Percentiles rank a stretch among this genome's conserved stretches.
phyloP scores from a whole-genome alignment of 208 protist species.

The Leishmania arabica region DNA sequence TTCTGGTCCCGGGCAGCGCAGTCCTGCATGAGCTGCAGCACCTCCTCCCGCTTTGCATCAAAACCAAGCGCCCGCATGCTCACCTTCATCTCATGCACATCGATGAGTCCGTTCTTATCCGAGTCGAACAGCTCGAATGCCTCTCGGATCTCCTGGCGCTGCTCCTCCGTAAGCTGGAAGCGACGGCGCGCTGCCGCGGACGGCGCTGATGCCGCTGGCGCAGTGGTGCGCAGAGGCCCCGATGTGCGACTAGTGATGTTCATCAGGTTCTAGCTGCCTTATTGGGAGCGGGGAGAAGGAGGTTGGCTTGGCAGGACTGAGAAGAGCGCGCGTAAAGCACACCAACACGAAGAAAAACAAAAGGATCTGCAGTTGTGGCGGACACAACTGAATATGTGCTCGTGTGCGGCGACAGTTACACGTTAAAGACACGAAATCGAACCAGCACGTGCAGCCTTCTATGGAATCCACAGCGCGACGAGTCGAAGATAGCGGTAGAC shows the following conservation, averaged over 20 bases:
- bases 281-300: not conserved
- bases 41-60: constrained; percentile 97
- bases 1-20: constrained; percentile 82
- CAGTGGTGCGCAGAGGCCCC: constrained; percentile 46
- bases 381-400: not conserved
- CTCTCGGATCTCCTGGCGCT: constrained; percentile 99
- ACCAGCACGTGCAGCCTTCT: not conserved
- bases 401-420: not conserved
- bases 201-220: constrained; percentile 31
- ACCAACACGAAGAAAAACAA: not conserved
- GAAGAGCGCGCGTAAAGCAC: not conserved
- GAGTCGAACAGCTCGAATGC: constrained; percentile 99
- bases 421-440: not conserved
- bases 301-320: not conserved
- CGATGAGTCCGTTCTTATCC: constrained; percentile 96
- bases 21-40: constrained; percentile 88
- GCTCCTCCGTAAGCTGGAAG: constrained; percentile 98
- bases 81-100: constrained; percentile 99
- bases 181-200: constrained; percentile 62
- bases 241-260: constrained; percentile 41
- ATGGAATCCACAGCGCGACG: not conserved
- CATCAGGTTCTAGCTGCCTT: not conserved
- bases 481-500: not conserved
- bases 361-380: not conserved
- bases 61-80: constrained; percentile 99